phyloP scores from a whole-genome alignment of 1,139 yeast genomes.

The Candida albicans region DNA sequence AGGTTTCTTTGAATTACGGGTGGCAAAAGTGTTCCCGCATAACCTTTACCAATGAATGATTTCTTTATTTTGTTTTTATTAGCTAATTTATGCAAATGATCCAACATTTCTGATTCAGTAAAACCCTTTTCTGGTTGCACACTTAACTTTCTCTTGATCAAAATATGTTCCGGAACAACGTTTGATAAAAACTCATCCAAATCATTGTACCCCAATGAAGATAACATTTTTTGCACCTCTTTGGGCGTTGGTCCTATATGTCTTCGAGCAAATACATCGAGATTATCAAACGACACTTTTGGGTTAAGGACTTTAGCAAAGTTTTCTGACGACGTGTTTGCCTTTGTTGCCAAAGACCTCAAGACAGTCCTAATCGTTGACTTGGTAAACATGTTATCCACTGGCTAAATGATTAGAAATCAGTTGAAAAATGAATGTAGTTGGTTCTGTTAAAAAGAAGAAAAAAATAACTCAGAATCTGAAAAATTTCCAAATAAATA shows the following conservation, averaged over 20 bases:
- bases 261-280: slow-evolving; percentile 87
- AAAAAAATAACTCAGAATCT: background rate
- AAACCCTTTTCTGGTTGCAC: slow-evolving; percentile 69
- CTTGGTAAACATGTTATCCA: background rate
- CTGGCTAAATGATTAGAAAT: too few species aligned
- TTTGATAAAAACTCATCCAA: slow-evolving; percentile 67
- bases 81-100: slow-evolving; percentile 68
- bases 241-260: slow-evolving; percentile 82
- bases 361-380: slow-evolving; percentile 2
- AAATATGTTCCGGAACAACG: slow-evolving; percentile 77
- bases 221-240: slow-evolving; percentile 66
- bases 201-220: slow-evolving; percentile 62
- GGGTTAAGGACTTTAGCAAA: slow-evolving; percentile 44
- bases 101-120: slow-evolving; percentile 79
- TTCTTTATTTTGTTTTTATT: slow-evolving; percentile 67
- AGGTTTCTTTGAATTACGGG: slow-evolving; percentile 91
- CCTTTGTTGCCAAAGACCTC: slow-evolving; percentile 30
- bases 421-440: too few species aligned
- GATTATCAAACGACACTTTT: slow-evolving; percentile 34
- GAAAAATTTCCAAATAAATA: background rate
- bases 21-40: slow-evolving; percentile 86
- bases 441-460: background rate
- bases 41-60: slow-evolving; percentile 90
- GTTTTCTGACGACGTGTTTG: slow-evolving; percentile 48
- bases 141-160: slow-evolving; percentile 63